Evolutionary conservation across 805 yeast species (phyloP).

Genomic region (Yarrowia porcina): DNA sequence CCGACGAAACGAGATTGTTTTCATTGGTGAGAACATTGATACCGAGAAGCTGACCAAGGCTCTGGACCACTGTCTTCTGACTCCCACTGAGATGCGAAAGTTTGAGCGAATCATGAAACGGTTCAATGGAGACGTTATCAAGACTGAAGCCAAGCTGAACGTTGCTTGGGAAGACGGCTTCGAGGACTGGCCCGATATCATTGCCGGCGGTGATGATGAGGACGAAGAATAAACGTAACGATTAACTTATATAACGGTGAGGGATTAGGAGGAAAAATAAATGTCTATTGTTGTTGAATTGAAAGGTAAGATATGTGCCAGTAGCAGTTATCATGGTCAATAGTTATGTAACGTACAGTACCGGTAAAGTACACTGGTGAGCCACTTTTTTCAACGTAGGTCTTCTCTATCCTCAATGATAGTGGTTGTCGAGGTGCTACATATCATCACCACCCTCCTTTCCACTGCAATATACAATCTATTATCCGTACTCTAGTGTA

Average conservation of each 20-base stretch:
- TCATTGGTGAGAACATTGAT: conserved; percentile 44
- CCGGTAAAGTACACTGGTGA: too few relatives aligned
- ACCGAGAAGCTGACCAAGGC: conserved; percentile 35
- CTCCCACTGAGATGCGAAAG: conserved; percentile 40
- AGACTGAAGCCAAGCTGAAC: conserved; percentile 36
- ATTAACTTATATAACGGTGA: conserved; percentile 10
- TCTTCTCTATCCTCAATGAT: too few relatives aligned
- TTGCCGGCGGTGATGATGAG: conserved; percentile 10
- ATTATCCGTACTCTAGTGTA: background rate
- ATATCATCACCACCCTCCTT: background rate
- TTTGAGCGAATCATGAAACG: conserved; percentile 36
- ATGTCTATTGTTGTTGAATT: too few relatives aligned
- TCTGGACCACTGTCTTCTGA: conserved; percentile 43
- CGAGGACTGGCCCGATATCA: conserved; percentile 42
- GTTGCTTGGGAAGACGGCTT: conserved; percentile 44
- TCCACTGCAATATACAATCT: background rate
- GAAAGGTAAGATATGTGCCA: too few relatives aligned
- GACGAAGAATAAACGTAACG: background rate
- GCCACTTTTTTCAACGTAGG: too few relatives aligned
- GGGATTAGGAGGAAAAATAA: conserved; percentile 18
- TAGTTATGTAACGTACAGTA: too few relatives aligned
- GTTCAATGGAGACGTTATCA: conserved; percentile 36
- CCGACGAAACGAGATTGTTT: conserved; percentile 47
- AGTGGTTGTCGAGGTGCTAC: too few relatives aligned
- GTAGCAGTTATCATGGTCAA: too few relatives aligned